Evolutionary conservation across 805 yeast species (phyloP), one percentile per base, ranked within the genome.

Genomic region (Nadsonia fulvescens): DNA sequence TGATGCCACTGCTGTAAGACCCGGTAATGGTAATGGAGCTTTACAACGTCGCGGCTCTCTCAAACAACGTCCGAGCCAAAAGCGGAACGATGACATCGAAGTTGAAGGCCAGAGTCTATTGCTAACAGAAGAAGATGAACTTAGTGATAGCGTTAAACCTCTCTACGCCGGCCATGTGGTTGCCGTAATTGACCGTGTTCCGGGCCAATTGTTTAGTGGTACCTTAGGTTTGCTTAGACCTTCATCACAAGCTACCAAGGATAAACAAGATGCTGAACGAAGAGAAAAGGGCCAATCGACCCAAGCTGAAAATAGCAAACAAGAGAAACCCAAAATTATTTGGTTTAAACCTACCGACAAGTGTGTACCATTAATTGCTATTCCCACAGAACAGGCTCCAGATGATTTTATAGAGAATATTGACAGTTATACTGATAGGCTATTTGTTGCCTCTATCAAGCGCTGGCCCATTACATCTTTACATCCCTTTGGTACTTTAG

Each of bases 281-380:
- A 9, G 47, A 37, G 19, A 27, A 18, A 34, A 36, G 12, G 33
- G 35, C 14, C 30, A 26, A 24, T 27, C 28, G 9, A 29, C 33
- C 11, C 23, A 30, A 17, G 59, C 51, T 32, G 51, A 58, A 38
- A 58, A 60, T 29, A 24, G 21, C 25, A 25, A 22, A 15, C 30
- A 21, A 18, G 22, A 19, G 4, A 66, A 67, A 22, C 98, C 98
- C 17, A 89, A 89, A 47, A 89, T 89, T 57, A 95, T 89, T 17
- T 89, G 98, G 98, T 89, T 89, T 51, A 89, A 89, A 47, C 98
- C 98, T 19, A 83, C 94, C 1, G 98, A 89, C 48, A 89, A 89
- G 53, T 79, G 92, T 36, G 98, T 89, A 12, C 98, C 98, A 4
- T 61, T 89, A 36, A 83, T 89, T 56, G 98, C 98, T 9, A 89